Evolutionary conservation across 1,284 basidiomycete genomes (phyloP), one percentile per base, ranked within the genome.

Genomic region (Phenoliferia sp.): DNA sequence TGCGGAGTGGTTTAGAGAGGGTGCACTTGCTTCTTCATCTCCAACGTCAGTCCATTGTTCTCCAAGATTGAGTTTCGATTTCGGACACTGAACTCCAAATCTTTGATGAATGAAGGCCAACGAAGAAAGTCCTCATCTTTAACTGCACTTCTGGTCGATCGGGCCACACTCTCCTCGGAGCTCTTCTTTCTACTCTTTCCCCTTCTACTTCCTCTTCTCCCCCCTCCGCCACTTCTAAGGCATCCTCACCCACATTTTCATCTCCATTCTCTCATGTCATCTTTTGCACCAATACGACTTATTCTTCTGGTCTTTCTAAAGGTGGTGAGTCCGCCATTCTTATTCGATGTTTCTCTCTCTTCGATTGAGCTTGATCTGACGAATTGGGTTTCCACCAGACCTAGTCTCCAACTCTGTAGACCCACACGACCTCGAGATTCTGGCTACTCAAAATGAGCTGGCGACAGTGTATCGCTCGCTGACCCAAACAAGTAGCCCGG

Each of bases 231-330:
- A n/a, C n/a, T n/a, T n/a, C n/a, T n/a, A n/a, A n/a, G n/a, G n/a
- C n/a, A n/a, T n/a, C n/a, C n/a, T n/a, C n/a, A n/a, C n/a, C n/a
- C n/a, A n/a, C n/a, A n/a, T n/a, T n/a, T n/a, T 67, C n/a, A n/a
- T n/a, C n/a, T 36, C 87, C 91, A 75, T 97, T 99, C 76, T 85
- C 91, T 76, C 84, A 86, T 59, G 90, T 93, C 69, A 85, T 97
- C 65, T 99, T 99, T 80, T 98, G 94, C 79, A 89, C 94, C 32
- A 99, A 99, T 78, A 89, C 94, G 55, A 99, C 96, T 0, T 99
- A 94, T 76, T 84, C 86, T 1, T 87, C 90, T 73, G 95, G 96
- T 2, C 1, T 84, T 48, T 97, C 88, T 79, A 96, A 95, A 80
- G 89, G 91, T 65, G 93, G 93, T 92, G 73, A 76, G 87, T 75